Conservation (phyloP, 2,329 filamentous ascomycete genomes). For the Chlorencoelia australis region DNA sequence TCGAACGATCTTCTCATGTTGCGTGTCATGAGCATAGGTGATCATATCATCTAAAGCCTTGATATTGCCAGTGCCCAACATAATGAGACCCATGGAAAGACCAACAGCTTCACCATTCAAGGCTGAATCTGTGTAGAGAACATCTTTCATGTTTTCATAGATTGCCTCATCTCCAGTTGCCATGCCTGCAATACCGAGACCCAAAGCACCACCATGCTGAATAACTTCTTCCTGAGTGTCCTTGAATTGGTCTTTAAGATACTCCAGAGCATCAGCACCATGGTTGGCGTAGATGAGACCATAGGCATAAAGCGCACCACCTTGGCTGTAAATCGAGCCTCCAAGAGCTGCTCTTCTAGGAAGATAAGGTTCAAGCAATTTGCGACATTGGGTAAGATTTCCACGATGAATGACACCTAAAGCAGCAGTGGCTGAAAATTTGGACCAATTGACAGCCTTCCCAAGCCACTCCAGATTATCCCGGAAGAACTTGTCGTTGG, state of each 20-base stretch:
- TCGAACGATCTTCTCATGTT: slow-evolving; percentile 97
- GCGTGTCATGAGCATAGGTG: slow-evolving; percentile 92
- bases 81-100: slow-evolving; percentile 92
- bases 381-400: slow-evolving; percentile 86
- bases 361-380: slow-evolving; percentile 88
- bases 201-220: slow-evolving; percentile 90
- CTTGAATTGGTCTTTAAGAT: slow-evolving; percentile 65
- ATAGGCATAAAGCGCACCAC: slow-evolving; percentile 89
- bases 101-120: slow-evolving; percentile 96
- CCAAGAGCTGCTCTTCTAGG: slow-evolving; percentile 66
- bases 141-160: slow-evolving; percentile 80
- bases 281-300: slow-evolving; percentile 97
- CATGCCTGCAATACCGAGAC: slow-evolving; percentile 95
- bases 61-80: slow-evolving; percentile 95
- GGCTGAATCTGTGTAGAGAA: slow-evolving; percentile 87
- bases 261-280: slow-evolving; percentile 78
- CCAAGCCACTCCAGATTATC: slow-evolving; percentile 97
- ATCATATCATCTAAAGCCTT: slow-evolving; percentile 95
- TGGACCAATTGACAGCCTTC: slow-evolving; percentile 99
- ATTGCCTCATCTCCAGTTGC: slow-evolving; percentile 84
- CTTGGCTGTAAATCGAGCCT: slow-evolving; percentile 90
- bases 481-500: slow-evolving; percentile 96
- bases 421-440: slow-evolving; percentile 94
- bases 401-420: slow-evolving; percentile 94
- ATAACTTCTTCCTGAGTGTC: slow-evolving; percentile 82